Evolutionary conservation across 148 eudicot genomes (phyloP), one percentile per base, ranked within the genome.

Genomic region (Dianthus caryophyllus): DNA sequence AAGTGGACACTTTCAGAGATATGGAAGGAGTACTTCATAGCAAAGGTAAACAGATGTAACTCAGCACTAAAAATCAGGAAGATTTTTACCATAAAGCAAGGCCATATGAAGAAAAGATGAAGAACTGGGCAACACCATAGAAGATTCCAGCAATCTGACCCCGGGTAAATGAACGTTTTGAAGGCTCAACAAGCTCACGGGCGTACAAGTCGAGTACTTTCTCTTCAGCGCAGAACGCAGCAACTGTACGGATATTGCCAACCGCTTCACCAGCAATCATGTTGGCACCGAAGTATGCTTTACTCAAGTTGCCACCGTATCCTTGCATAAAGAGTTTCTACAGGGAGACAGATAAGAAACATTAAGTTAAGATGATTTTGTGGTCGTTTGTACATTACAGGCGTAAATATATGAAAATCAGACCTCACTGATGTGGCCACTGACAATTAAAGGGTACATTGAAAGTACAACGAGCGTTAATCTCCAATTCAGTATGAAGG

Each of bases 261-360:
- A 90, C 88, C 39, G 97, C 97, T 84, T 94, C 98, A 51, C 97
- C 97, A 64, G 98, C 98, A 66, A 94, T 80, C 98, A 90, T 94
- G 77, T 94, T 94, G 26, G 97, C 98, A 78, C 81, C 82, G 16
- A 88, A 86, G 69, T 94, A 94, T 12, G 98, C 97, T 80, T 90
- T 94, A 84, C 82, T 94, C 79, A 94, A 82, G 87, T 94, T 84
- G 22, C 87, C 90, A 55, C 98, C 98, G 71, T 88, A 94, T 52
- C 98, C 98, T 88, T 82, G 79, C 98, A 94, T 94, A 75, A 94
- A 94, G 67, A 94, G 86, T 86, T 90, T 94, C 98, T 94, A 81
- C 55, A 77, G 73, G 64, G 66, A 74, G 17, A 43, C n/a, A 50
- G 16, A 22, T 38, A 7, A 36, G 22, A 21, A 31, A 14, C 20